A percentile compares a stretch with the other conserved stretches of the same genome.
These are phyloP conservation scores for Thraustotheca clavata DNA, from an alignment of 352 stramenopile species.

Conservation along the genomic window DNA sequence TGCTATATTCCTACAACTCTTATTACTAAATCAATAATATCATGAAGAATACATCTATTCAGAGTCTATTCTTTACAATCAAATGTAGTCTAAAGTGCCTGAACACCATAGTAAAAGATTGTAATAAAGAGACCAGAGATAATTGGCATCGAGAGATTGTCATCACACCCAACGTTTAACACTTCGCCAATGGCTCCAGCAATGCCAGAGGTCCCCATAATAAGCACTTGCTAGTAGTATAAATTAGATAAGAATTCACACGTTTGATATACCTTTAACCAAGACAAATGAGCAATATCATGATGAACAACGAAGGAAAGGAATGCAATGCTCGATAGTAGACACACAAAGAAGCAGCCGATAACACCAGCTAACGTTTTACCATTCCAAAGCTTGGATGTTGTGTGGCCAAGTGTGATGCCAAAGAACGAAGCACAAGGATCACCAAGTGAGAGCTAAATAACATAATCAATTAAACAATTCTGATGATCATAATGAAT, in stretches of 20 bases:
- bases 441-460: slow-evolving; percentile 18
- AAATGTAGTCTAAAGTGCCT: not conserved
- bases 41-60: no score
- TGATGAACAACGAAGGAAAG: not conserved
- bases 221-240: not conserved
- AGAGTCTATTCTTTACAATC: no score
- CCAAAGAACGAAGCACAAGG: slow-evolving; percentile 21
- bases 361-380: slow-evolving; percentile 16
- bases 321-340: slow-evolving; percentile 7
- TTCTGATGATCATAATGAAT: not conserved
- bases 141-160: slow-evolving; percentile 18
- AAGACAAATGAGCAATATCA: not conserved
- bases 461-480: not conserved
- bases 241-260: not conserved
- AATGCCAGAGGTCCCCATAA: not conserved
- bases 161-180: slow-evolving; percentile 9
- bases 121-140: slow-evolving; percentile 10
- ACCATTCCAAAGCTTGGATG: slow-evolving; percentile 11
- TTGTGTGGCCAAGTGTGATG: slow-evolving; percentile 13
- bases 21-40: no score
- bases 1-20: no score
- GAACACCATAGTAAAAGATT: not conserved
- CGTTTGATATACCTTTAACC: not conserved
- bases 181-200: slow-evolving; percentile 13
- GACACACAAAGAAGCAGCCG: slow-evolving; percentile 18